Evolutionary conservation across 1,284 basidiomycete genomes (phyloP).

Genomic region (Melampsora americana): DNA sequence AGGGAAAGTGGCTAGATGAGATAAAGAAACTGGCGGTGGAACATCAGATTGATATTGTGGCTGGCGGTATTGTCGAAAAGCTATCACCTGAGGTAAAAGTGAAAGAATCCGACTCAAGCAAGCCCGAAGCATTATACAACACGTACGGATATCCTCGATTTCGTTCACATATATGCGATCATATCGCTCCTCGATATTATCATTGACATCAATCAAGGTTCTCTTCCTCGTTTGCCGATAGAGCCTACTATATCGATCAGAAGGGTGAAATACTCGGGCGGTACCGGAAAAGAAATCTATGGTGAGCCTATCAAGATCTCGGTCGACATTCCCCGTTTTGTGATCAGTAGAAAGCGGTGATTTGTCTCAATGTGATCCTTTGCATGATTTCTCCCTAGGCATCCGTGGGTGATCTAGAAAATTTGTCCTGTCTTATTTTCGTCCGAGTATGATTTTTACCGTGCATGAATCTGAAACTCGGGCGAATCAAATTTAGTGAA

Average conservation of each 20-base stretch:
- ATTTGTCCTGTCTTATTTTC: too few relatives aligned
- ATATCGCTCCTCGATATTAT: background rate
- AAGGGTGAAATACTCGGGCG: slow-evolving; percentile 16
- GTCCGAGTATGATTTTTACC: too few relatives aligned
- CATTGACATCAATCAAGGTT: background rate
- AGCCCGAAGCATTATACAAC: background rate
- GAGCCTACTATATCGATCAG: slow-evolving; percentile 35
- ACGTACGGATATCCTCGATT: background rate
- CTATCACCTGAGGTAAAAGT: background rate
- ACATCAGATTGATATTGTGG: slow-evolving; percentile 32
- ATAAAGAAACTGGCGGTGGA: slow-evolving; percentile 23
- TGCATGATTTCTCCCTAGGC: background rate
- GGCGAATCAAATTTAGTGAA: too few relatives aligned
- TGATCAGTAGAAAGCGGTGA: too few relatives aligned
- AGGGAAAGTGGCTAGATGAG: slow-evolving; percentile 20
- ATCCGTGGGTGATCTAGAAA: slow-evolving; percentile 4
- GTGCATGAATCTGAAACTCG: too few relatives aligned
- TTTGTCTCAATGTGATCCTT: background rate
- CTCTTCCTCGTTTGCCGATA: background rate
- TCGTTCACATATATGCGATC: background rate
- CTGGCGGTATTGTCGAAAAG: slow-evolving; percentile 30
- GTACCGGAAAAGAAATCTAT: slow-evolving; percentile 37
- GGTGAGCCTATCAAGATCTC: background rate
- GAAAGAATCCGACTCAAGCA: background rate
- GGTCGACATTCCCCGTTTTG: too few relatives aligned